These are phyloP conservation scores for Amborella trichopoda DNA, from an alignment of 164 flowering plant species.

Conservation along the genomic window DNA sequence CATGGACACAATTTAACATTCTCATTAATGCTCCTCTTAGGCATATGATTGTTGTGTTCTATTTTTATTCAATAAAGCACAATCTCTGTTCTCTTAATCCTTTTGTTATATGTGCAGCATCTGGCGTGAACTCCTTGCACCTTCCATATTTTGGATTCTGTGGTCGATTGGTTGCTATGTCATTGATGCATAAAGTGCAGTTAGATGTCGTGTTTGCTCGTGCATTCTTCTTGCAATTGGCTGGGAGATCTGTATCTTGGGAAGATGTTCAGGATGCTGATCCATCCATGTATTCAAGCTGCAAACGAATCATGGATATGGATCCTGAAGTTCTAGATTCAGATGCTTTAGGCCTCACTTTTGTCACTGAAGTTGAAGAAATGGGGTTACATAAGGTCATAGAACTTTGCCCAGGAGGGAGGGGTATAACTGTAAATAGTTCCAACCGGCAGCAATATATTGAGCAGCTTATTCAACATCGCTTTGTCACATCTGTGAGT, in stretches of 20 bases:
- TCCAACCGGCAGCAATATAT: constrained; percentile 61
- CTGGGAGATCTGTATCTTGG: constrained; percentile 41
- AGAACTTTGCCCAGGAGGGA: constrained; percentile 76
- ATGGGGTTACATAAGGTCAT: constrained; percentile 51
- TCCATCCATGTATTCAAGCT: constrained; percentile 65
- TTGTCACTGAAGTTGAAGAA: constrained; percentile 76
- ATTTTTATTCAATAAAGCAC: no score
- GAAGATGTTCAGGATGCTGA: constrained; percentile 86
- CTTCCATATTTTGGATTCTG: constrained; percentile 68
- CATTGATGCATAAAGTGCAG: constrained; percentile 84
- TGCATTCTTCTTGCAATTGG: constrained; percentile 65
- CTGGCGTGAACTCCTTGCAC: constrained; percentile 69
- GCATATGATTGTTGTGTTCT: constrained; percentile 1
- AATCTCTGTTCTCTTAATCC: background rate
- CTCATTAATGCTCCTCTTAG: no score
- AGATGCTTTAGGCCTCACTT: constrained; percentile 78
- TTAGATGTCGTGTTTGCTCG: constrained; percentile 79
- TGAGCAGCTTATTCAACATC: constrained; percentile 50
- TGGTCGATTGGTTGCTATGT: constrained; percentile 80
- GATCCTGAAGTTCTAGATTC: constrained; percentile 65
- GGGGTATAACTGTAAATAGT: constrained; percentile 48
- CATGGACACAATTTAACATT: no score
- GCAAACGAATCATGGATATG: constrained; percentile 76
- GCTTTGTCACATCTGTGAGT: constrained; percentile 51
- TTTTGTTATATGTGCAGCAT: constrained; percentile 48